phyloP scores from a whole-genome alignment of 179 eudicot species.

The Heliamphora pulchella region DNA sequence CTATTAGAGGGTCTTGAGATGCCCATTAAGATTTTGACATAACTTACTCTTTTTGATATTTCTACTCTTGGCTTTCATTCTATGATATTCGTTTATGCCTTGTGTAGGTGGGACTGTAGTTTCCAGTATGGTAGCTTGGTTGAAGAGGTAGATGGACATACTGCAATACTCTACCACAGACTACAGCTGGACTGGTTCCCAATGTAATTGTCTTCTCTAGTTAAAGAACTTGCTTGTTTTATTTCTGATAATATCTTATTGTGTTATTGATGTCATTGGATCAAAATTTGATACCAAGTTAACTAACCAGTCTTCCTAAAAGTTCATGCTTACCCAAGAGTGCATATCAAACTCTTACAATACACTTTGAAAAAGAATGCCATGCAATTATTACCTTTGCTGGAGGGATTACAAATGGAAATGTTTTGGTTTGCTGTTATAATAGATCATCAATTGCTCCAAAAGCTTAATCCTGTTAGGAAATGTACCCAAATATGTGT shows the following conservation, averaged over 20 bases:
- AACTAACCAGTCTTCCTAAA: neutral
- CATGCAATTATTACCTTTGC: too few relatives aligned
- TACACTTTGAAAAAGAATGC: too few relatives aligned
- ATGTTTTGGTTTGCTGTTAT: too few relatives aligned
- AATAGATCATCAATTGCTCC: too few relatives aligned
- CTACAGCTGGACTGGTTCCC: conserved; percentile 97
- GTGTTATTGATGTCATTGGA: neutral
- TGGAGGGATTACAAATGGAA: too few relatives aligned
- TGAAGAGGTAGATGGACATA: conserved; percentile 99
- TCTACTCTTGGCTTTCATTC: conserved; percentile 8
- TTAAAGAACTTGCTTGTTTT: conserved; percentile 10
- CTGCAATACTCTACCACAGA: conserved; percentile 87
- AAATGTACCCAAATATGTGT: too few relatives aligned
- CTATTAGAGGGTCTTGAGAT: too few relatives aligned
- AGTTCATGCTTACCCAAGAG: conserved; percentile 1
- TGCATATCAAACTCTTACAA: neutral
- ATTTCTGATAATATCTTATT: neutral
- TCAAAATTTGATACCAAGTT: neutral
- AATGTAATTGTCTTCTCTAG: conserved; percentile 42
- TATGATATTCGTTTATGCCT: conserved; percentile 1
- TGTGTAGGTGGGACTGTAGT: conserved; percentile 92
- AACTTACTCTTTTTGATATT: too few relatives aligned
- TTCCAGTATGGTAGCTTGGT: conserved; percentile 95
- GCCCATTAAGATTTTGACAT: too few relatives aligned
- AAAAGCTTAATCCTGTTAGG: too few relatives aligned